These are phyloP conservation scores for Candida glaebosa DNA, from an alignment of 805 yeast species.

Conservation along the genomic window DNA sequence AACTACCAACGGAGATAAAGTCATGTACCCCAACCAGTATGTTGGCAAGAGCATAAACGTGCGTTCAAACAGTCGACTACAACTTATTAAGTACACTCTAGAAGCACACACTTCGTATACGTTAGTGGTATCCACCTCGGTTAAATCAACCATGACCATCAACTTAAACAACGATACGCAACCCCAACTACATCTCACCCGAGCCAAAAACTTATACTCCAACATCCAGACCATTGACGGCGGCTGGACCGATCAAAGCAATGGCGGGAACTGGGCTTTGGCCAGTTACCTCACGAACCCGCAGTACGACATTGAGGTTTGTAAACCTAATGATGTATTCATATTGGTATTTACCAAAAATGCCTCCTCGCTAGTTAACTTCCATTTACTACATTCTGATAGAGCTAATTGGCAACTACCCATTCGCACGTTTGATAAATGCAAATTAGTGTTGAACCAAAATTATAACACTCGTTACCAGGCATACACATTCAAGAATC, in stretches of 20 bases:
- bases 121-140: conserved; percentile 15
- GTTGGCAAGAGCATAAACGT: conserved; percentile 13
- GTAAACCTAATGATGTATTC: conserved; percentile 13
- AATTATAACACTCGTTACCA: conserved; percentile 28
- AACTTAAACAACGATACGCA: conserved; percentile 25
- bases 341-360: conserved; percentile 21
- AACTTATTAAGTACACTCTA: conserved; percentile 27
- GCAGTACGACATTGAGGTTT: conserved; percentile 37
- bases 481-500: conserved; percentile 12
- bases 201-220: conserved; percentile 26
- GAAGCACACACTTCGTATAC: conserved; percentile 27
- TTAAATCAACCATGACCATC: conserved; percentile 25
- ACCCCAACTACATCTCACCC: conserved; percentile 17
- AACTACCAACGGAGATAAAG: conserved; percentile 27
- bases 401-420: conserved; percentile 17
- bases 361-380: conserved; percentile 28
- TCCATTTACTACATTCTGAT: conserved; percentile 44
- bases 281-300: conserved; percentile 52
- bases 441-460: conserved; percentile 30
- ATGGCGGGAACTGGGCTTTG: conserved; percentile 56
- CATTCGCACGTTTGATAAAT: conserved; percentile 19
- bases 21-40: conserved; percentile 24
- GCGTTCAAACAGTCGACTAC: conserved; percentile 37
- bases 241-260: conserved; percentile 41
- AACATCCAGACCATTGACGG: conserved; percentile 25